phyloP scores from a whole-genome alignment of 2,329 filamentous ascomycete species.

The Verticillium nubilum region DNA sequence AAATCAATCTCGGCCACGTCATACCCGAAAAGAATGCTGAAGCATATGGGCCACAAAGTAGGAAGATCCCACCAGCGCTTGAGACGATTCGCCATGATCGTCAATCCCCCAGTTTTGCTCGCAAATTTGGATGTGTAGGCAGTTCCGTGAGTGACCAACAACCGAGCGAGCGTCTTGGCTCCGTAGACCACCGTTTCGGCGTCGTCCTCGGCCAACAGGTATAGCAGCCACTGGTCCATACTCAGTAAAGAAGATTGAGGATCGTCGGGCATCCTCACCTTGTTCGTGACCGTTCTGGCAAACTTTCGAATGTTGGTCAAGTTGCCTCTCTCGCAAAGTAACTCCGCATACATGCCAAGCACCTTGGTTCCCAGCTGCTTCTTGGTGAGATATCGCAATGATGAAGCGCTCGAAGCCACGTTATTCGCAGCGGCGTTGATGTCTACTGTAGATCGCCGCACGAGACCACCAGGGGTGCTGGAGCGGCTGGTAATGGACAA shows the following conservation, averaged over 20 bases:
- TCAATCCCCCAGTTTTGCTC: conserved; percentile 78
- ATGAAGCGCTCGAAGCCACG: conserved; percentile 18
- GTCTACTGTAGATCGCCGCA: conserved; percentile 19
- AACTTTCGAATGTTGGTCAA: conserved; percentile 74
- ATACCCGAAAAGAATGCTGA: conserved; percentile 81
- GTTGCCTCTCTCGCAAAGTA: conserved; percentile 71
- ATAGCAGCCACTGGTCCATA: conserved; percentile 70
- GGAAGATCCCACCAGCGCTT: conserved; percentile 86
- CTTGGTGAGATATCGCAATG: conserved; percentile 46
- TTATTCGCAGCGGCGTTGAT: not conserved
- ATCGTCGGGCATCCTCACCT: conserved; percentile 48
- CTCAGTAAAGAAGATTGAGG: conserved; percentile 15
- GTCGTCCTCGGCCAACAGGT: conserved; percentile 83
- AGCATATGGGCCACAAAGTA: conserved; percentile 79
- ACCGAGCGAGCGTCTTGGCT: conserved; percentile 74
- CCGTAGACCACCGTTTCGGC: conserved; percentile 76
- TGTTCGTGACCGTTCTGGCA: conserved; percentile 90
- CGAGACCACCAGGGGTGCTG: conserved; percentile 29
- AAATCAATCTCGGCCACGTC: conserved; percentile 74
- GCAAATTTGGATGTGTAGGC: conserved; percentile 82
- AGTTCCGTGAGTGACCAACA: conserved; percentile 77
- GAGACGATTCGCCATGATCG: conserved; percentile 75
- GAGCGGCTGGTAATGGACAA: conserved; percentile 31
- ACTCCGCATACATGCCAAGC: conserved; percentile 68
- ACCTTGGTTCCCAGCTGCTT: conserved; percentile 70